Base-by-base conservation (phyloP, 352 stramenopile species). In the Thalassiosira mediterranea region DNA sequence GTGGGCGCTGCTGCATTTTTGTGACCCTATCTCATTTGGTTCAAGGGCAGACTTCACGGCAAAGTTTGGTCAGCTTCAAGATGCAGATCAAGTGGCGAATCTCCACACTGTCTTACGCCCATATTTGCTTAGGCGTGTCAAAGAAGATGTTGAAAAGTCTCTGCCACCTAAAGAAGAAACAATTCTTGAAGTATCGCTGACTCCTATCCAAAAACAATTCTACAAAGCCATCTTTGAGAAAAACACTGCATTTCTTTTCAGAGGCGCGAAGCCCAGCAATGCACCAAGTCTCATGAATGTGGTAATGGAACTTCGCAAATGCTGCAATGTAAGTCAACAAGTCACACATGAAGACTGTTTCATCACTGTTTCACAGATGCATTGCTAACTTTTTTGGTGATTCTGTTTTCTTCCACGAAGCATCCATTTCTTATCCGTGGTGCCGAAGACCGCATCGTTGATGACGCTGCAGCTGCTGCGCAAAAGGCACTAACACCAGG, bases 301-400 rank as follows among this genome's bases (percentile, higher is more conserved):
- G 15, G 96, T 99, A 85, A 99, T 99, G 96, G 96, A 99, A 73
- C 90, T 99, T 47, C 91, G 97, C 60, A 99, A 99, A 89, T 90
- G 81, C 46, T 99, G 97, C 80, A 99, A 99, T 72, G 72, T 81
- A 44, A 81, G 66, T 66, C 4, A 17, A 42, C 4, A 10, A 15
- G 10, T 56, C n/a, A 10, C n/a, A 17, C 48, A 11, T 37, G 17
- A 10, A 21, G 10, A 37, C 17, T 56, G 17, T 37, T 46, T 15
- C n/a, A 10, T 46, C n/a, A 10, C 13, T 42, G 34, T 42, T 42
- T 42, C 7, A 42, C 13, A 42, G 17, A 8, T 58, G 28, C 4
- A 25, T 26, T 19, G 34, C 26, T 26, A 1, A 25, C 29, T 2
- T 54, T 4, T 60, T 67, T 32, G 34, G n/a, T 26, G 0, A 25